Evolutionary conservation across 2,329 filamentous ascomycete species (phyloP), one percentile per base, ranked within the genome.

Genomic region (Ascochyta lentis): DNA sequence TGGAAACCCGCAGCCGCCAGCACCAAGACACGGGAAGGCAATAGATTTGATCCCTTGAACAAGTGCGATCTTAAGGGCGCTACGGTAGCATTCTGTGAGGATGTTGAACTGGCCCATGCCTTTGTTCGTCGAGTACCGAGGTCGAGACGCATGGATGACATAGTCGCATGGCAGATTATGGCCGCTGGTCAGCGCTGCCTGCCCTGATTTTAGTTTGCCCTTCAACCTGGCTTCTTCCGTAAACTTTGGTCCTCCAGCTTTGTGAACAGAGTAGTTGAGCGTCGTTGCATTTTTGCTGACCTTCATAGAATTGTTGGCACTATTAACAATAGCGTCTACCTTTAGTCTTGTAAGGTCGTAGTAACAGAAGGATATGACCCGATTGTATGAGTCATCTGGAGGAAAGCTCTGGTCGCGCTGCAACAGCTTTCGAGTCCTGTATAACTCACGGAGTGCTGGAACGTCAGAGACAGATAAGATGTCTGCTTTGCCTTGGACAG

Each of bases 241-340:
- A 2, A 76, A 56, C 1, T 40, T 58, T 26, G 68, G 64, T 1
- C 73, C 73, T 16, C 69, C 72, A 24, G 65, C 67, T 58, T 59
- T 61, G 38, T 73, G 67, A 6, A 76, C 49, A 7, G 55, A 44
- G 26, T 64, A 31, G 16, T 72, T 71, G 15, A 75, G 59, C 3
- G 61, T 69, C 2, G 58, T 52, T 7, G 29, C 43, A 8, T 33
- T 10, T 49, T 48, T 61, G 9, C 54, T 48, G 33, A 56, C 12
- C 6, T 52, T 61, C 46, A 72, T 41, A 2, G 54, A 39, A 7
- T 26, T 39, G 13, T 67, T 68, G 1, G 70, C 65, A 38, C 67
- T 70, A 38, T 71, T 75, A 10, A 76, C 68, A 19, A 76, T 74
- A 10, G 71, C 71, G 38, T 74, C 73, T 0, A 74, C 71, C 23